A percentile compares a stretch with the other conserved stretches of the same genome.
These are phyloP conservation scores for Alisma plantagoaquatica DNA, from an alignment of 106 monocot genomes.

Conservation along the genomic window DNA sequence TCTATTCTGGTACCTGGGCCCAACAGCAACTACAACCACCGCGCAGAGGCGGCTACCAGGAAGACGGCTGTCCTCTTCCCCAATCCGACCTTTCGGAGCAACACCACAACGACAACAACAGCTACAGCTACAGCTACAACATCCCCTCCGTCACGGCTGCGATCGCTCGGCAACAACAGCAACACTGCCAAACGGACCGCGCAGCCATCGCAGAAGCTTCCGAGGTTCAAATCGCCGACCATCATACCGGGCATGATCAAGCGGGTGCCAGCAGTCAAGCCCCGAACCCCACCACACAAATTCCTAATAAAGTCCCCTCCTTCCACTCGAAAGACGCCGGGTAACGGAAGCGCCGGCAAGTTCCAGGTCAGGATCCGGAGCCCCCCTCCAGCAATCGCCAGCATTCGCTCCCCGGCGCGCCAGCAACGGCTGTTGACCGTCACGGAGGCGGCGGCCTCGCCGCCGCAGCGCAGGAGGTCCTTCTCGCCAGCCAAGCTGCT, in stretches of 20 bases:
- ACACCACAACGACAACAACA: conserved; percentile 42
- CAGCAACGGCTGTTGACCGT: too few relatives aligned
- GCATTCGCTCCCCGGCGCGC: neutral
- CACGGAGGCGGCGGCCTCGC: neutral
- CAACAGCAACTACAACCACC: conserved; percentile 34
- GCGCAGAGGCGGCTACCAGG: conserved; percentile 28
- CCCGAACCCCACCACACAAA: conserved; percentile 5
- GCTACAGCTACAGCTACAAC: conserved; percentile 10
- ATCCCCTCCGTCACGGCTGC: neutral
- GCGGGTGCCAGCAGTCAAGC: neutral
- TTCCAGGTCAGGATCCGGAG: conserved; percentile 2
- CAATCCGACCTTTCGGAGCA: conserved; percentile 38
- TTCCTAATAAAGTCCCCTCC: conserved; percentile 26
- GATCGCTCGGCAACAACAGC: conserved; percentile 35
- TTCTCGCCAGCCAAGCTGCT: too few relatives aligned
- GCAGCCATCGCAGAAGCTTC: conserved; percentile 26
- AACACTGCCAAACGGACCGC: conserved; percentile 22
- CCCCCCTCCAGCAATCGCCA: conserved; percentile 13
- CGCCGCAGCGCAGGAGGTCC: too few relatives aligned
- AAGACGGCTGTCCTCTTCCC: conserved; percentile 82
- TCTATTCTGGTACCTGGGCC: conserved; percentile 11
- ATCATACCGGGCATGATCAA: neutral
- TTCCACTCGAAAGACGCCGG: too few relatives aligned
- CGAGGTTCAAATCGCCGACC: conserved; percentile 17
- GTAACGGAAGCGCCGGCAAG: neutral